Evolutionary conservation across 176 grass and related monocot genomes (phyloP), one percentile per base, ranked within the genome.

Genomic region (Carex myosuroides): DNA sequence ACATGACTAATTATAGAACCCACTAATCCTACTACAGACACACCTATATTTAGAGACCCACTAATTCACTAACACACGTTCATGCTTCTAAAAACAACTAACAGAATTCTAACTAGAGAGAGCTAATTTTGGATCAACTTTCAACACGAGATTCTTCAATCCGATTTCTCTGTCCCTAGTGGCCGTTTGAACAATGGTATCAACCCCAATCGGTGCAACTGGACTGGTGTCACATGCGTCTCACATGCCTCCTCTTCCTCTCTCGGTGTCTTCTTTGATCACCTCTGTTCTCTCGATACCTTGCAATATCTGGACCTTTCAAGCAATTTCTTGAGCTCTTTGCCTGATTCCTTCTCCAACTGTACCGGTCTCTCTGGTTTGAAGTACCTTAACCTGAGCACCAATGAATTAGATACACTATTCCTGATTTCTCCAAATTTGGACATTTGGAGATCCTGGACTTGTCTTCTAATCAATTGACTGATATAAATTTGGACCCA

Each of bases 251-350:
- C 85, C 10, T 58, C 74, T 80, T 75, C 83, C 62, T 54, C 30
- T 42, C 21, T 73, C n/a, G 4, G 32, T 22, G 13, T 44, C 64
- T 60, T 92, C 53, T 93, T 94, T 50, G 12, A 35, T 0, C 0
- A 3, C 24, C 65, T 98, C 5, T 98, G 95, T 79, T 5, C 0
- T 13, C 84, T 98, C 5, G 50, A 90, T 18, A 81, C 65, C 68
- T 77, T 98, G 82, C 12, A 14, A 4, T 0, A 5, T 6, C 95
- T 98, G 26, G 66, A 98, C 32, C 89, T 98, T 13, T 98, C 92
- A 0, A 2, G 0, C 1, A 98, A 98, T 53, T 1, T 0, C 0
- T 56, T 98, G 12, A 16, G 79, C n/a, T 10, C 5, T 72, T 64
- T 93, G n/a, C 10, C 79, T 1, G 12, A 14, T n/a, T 60, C 60